phyloP scores from a whole-genome alignment of 2,329 filamentous ascomycete species.

The Arthroderma sp. region DNA sequence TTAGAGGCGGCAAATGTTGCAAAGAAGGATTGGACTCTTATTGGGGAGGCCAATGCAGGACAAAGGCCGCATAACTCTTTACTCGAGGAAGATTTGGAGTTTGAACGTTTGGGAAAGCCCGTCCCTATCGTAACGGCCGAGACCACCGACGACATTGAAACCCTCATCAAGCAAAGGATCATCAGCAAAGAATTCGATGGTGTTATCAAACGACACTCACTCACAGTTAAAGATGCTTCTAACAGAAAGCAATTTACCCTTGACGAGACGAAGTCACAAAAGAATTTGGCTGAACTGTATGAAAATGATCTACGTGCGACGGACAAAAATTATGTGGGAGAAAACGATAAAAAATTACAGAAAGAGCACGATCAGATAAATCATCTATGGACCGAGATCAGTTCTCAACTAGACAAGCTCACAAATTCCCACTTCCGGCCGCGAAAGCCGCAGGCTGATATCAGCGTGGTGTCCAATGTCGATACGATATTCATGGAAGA shows the following conservation, averaged over 20 bases:
- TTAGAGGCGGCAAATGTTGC: slow-evolving; percentile 81
- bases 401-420: slow-evolving; percentile 69
- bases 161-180: slow-evolving; percentile 86
- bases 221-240: slow-evolving; percentile 51
- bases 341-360: slow-evolving; percentile 66
- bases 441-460: slow-evolving; percentile 63
- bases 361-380: slow-evolving; percentile 76
- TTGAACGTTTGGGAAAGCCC: slow-evolving; percentile 88
- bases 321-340: slow-evolving; percentile 69
- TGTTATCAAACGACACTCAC: slow-evolving; percentile 67
- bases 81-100: slow-evolving; percentile 87
- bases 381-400: slow-evolving; percentile 68
- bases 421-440: slow-evolving; percentile 94
- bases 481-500: slow-evolving; percentile 94
- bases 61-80: slow-evolving; percentile 84
- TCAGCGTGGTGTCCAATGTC: slow-evolving; percentile 80
- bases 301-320: slow-evolving; percentile 72
- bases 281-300: slow-evolving; percentile 83
- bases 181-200: slow-evolving; percentile 86
- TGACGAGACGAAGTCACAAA: slow-evolving; percentile 74
- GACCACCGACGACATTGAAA: slow-evolving; percentile 80
- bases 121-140: slow-evolving; percentile 88
- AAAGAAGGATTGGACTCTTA: slow-evolving; percentile 80
- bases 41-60: slow-evolving; percentile 70
- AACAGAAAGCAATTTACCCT: slow-evolving; percentile 61